Percentiles rank a stretch among this genome's conserved stretches.
phyloP scores from a whole-genome alignment of 2,329 filamentous ascomycete species.

The Fusarium luffae region DNA sequence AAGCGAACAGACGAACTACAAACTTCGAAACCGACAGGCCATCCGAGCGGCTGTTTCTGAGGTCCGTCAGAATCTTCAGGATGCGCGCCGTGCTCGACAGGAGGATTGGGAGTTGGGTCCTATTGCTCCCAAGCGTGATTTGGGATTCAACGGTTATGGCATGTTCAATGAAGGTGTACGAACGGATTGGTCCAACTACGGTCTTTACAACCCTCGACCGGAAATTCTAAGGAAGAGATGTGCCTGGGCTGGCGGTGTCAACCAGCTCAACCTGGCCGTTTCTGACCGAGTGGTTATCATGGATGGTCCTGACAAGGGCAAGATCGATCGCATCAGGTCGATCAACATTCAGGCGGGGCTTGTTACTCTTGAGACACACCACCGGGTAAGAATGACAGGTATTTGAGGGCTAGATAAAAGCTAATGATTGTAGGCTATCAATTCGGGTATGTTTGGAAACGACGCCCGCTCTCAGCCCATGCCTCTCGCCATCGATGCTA shows the following conservation, averaged over 20 bases:
- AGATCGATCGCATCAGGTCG: conserved; percentile 77
- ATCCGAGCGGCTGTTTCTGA: conserved; percentile 48
- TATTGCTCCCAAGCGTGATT: conserved; percentile 79
- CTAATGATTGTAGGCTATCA: conserved; percentile 43
- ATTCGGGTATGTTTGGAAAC: conserved; percentile 47
- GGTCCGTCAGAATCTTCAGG: conserved; percentile 51
- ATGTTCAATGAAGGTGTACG: conserved; percentile 57
- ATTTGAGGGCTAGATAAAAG: background rate
- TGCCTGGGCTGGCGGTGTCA: conserved; percentile 66
- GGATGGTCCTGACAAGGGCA: conserved; percentile 82
- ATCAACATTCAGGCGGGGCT: conserved; percentile 67
- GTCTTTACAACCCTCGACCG: conserved; percentile 44
- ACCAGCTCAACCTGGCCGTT: conserved; percentile 69
- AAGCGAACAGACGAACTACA: conserved; percentile 45
- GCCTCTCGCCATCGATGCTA: conserved; percentile 73
- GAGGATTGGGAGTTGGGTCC: conserved; percentile 85
- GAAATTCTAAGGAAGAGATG: conserved; percentile 57
- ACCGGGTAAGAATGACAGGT: conserved; percentile 65
- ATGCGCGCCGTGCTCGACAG: conserved; percentile 64
- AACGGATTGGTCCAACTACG: conserved; percentile 51
- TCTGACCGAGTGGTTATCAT: conserved; percentile 87
- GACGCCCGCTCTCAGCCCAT: conserved; percentile 48
- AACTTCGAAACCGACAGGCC: conserved; percentile 48
- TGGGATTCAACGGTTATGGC: conserved; percentile 72
- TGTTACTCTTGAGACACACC: conserved; percentile 70